Base-by-base conservation (phyloP, 2,329 filamentous ascomycete species). In the Fusarium domesticum region DNA sequence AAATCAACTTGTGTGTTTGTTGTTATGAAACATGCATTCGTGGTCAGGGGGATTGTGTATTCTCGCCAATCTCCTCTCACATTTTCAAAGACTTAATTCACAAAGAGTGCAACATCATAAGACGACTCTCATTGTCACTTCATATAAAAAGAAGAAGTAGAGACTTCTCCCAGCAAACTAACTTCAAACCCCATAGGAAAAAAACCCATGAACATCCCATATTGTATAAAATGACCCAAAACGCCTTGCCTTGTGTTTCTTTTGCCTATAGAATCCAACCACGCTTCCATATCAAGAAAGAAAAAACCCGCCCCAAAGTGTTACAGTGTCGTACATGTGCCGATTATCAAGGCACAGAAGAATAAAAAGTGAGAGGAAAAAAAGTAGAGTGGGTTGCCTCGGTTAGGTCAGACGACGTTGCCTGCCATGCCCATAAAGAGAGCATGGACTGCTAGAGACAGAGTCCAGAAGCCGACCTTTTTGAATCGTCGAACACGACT, bases 381-480 rank as follows among this genome's bases (percentile, higher is more conserved):
- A 39, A 39, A 55, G 39, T 37, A 47, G 47, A 46, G 46, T 54
- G 31, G 36, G 34, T 45, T 19, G 38, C 19, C 23, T 28, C 6
- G 5, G 6, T 14, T 28, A 23, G 14, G 15, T 10, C 8, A 30
- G 42, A 83, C 75, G 48, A 84, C 72, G 54, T 90, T 93, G 14
- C 92, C 92, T 5, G 91, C 92, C 76, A 97, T 87, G 8, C 93
- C 93, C 71, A 97, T 86, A 63, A 97, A 93, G 28, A 98, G 78
- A 3, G 92, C 93, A 64, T 98, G 93, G 6, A 92, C 87, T 6
- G 92, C 89, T 45, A 98, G 73, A 58, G 92, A 91, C 43, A 97
- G 76, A 3, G 90, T 96, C 93, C 93, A 98, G 60, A 97, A 84
- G 23, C 93, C 93, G 19, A 96, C 93, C 70, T 97, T 96, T 66